These are phyloP conservation scores for Fomitiporia mediterranea DNA, from an alignment of 1,284 basidiomycete species.

Conservation along the genomic window DNA sequence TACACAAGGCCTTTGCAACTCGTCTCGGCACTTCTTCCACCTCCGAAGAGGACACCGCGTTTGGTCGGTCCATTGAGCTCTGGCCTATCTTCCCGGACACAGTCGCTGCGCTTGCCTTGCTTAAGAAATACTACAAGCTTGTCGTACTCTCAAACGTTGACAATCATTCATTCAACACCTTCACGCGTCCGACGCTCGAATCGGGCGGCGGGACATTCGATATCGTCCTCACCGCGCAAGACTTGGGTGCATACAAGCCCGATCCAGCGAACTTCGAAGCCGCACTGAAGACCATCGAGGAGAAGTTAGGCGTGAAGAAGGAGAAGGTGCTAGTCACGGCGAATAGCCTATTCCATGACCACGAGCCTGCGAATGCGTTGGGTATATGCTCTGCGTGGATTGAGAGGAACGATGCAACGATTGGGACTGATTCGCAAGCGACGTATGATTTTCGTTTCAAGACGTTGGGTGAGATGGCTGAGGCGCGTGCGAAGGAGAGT, in stretches of 20 bases:
- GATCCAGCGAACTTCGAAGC: slow-evolving; percentile 51
- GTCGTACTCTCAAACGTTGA: slow-evolving; percentile 74
- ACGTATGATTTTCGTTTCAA: slow-evolving; percentile 21
- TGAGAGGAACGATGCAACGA: slow-evolving; percentile 46
- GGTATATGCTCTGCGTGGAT: slow-evolving; percentile 60
- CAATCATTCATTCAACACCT: slow-evolving; percentile 47
- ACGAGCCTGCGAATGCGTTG: slow-evolving; percentile 46
- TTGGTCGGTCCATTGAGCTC: slow-evolving; percentile 52
- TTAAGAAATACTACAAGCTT: slow-evolving; percentile 60
- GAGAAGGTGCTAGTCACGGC: slow-evolving; percentile 52
- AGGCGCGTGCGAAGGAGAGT: slow-evolving; percentile 20
- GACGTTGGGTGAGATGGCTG: slow-evolving; percentile 31
- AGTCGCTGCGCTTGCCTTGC: slow-evolving; percentile 47
- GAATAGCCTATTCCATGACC: slow-evolving; percentile 56
- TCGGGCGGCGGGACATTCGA: slow-evolving; percentile 40
- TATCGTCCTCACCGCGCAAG: slow-evolving; percentile 61
- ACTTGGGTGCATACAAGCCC: slow-evolving; percentile 66
- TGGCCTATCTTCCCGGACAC: slow-evolving; percentile 71
- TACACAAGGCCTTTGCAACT: slow-evolving; percentile 39
- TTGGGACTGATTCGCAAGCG: slow-evolving; percentile 30
- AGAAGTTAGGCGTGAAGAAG: slow-evolving; percentile 40
- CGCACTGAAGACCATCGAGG: slow-evolving; percentile 43
- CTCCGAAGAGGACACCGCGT: slow-evolving; percentile 32
- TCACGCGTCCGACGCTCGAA: slow-evolving; percentile 55
- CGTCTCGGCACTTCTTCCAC: slow-evolving; percentile 27